Percentiles rank a stretch among this genome's conserved stretches.
Evolutionary conservation across 1,284 basidiomycete genomes (phyloP).

Genomic region (Anthracocystis panici-leucophaei): DNA sequence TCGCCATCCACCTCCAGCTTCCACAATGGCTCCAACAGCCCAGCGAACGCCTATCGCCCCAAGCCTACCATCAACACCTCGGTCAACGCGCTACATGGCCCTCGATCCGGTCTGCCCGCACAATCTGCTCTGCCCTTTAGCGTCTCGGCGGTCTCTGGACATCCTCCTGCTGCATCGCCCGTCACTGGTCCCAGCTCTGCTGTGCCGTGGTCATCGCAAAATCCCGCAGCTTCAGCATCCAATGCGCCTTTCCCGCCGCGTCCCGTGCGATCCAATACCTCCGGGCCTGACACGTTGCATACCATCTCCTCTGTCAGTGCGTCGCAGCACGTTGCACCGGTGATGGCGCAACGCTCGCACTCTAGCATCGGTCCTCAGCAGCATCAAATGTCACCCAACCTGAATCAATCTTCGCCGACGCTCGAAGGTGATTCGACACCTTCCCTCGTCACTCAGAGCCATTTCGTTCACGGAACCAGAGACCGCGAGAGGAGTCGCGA

Average conservation of each 20-base stretch:
- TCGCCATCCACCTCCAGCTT: constrained; percentile 22
- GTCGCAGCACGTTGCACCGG: constrained; percentile 37
- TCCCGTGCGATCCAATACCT: constrained; percentile 55
- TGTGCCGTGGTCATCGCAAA: constrained; percentile 35
- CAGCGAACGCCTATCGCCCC: constrained; percentile 36
- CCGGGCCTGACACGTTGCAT: constrained; percentile 36
- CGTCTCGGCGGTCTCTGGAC: constrained; percentile 18
- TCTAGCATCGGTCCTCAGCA: constrained; percentile 52
- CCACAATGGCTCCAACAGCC: constrained; percentile 23
- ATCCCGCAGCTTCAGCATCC: constrained; percentile 12
- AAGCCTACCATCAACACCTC: constrained; percentile 40
- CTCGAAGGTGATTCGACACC: constrained; percentile 30
- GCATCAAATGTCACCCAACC: constrained; percentile 37
- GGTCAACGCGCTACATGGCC: constrained; percentile 13
- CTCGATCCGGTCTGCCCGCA: constrained; percentile 34
- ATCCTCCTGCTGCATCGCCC: constrained; percentile 35
- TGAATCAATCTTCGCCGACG: constrained; percentile 45
- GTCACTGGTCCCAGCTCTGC: constrained; percentile 21
- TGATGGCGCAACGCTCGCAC: constrained; percentile 48
- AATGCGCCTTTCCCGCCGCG: constrained; percentile 29
- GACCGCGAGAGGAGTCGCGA: constrained; percentile 50
- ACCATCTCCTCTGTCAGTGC: constrained; percentile 27
- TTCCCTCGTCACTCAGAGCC: constrained; percentile 46
- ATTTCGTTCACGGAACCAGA: constrained; percentile 38
- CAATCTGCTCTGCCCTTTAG: constrained; percentile 39